Conservation (phyloP, 164 flowering plant genomes). For the Stephania yunnanensis region DNA sequence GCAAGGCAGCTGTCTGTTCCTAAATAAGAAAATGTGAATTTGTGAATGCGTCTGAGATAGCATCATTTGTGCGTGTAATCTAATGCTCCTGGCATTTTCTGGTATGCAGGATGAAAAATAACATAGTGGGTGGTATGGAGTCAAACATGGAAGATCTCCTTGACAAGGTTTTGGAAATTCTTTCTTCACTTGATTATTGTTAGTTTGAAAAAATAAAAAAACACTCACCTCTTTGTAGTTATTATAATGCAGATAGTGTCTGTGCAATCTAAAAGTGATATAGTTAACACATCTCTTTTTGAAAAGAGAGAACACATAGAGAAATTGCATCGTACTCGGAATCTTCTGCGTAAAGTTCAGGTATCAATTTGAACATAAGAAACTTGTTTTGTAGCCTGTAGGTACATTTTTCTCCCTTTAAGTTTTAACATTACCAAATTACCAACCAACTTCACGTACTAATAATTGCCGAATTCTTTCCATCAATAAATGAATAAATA, state of each 20-base stretch:
- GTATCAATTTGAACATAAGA: slow-evolving; percentile 30
- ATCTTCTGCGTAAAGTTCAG: slow-evolving; percentile 97
- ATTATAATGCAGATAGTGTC: slow-evolving; percentile 66
- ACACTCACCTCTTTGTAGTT: slow-evolving; percentile 4
- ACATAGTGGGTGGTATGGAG: slow-evolving; percentile 97
- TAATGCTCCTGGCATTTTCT: not conserved
- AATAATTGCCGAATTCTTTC: not conserved
- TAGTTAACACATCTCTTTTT: slow-evolving; percentile 88
- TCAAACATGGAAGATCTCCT: slow-evolving; percentile 94
- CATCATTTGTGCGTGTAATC: not conserved
- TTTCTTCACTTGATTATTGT: not conserved
- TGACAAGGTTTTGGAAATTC: slow-evolving; percentile 50
- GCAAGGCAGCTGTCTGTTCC: too few relatives aligned
- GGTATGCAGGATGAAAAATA: slow-evolving; percentile 81
- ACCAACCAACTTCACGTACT: too few relatives aligned
- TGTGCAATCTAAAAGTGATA: slow-evolving; percentile 93
- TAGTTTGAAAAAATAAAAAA: not conserved
- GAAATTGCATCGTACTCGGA: slow-evolving; percentile 90
- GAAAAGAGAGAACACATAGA: slow-evolving; percentile 95
- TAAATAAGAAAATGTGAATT: too few relatives aligned
- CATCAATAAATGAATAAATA: not conserved
- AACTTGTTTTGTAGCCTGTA: not conserved
- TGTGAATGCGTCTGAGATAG: too few relatives aligned
- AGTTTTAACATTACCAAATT: too few relatives aligned
- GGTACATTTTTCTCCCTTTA: not conserved